A percentile compares a stretch with the other conserved stretches of the same genome.
Evolutionary conservation across 108 stramenopile species (phyloP).

Genomic region (Nitzschia sp.): DNA sequence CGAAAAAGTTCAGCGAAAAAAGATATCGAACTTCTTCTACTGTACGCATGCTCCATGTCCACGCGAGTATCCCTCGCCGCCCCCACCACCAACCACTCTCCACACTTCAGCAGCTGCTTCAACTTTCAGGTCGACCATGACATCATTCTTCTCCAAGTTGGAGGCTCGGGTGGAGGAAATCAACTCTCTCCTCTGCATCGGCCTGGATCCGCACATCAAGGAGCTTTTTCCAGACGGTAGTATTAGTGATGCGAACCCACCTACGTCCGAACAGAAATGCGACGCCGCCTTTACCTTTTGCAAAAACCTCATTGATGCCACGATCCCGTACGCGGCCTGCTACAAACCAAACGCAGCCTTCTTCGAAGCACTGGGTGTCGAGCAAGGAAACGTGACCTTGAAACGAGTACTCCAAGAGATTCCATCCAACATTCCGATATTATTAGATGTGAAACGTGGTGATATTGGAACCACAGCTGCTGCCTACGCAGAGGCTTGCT

Average conservation of each 20-base stretch:
- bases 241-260: slow-evolving; percentile 14
- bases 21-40: too few relatives aligned
- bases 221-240: slow-evolving; percentile 62
- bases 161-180: slow-evolving; percentile 52
- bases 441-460: slow-evolving; percentile 96
- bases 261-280: slow-evolving; percentile 48
- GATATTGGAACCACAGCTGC: slow-evolving; percentile 96
- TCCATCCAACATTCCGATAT: slow-evolving; percentile 76
- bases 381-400: slow-evolving; percentile 72
- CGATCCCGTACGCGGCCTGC: slow-evolving; percentile 71
- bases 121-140: too few relatives aligned
- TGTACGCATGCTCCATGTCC: too few relatives aligned
- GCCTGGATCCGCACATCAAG: slow-evolving; percentile 91
- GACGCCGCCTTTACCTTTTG: slow-evolving; percentile 90
- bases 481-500: slow-evolving; percentile 93
- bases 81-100: too few relatives aligned
- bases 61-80: too few relatives aligned
- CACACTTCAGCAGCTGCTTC: too few relatives aligned
- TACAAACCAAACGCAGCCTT: slow-evolving; percentile 99
- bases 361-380: slow-evolving; percentile 92
- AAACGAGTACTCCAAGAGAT: slow-evolving; percentile 69
- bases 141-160: slow-evolving; percentile 55
- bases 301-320: slow-evolving; percentile 90
- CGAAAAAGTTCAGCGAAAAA: too few relatives aligned
- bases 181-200: slow-evolving; percentile 94